Base-by-base conservation (phyloP, 2,329 filamentous ascomycete species). In the Drechslerella stenobrocha region DNA sequence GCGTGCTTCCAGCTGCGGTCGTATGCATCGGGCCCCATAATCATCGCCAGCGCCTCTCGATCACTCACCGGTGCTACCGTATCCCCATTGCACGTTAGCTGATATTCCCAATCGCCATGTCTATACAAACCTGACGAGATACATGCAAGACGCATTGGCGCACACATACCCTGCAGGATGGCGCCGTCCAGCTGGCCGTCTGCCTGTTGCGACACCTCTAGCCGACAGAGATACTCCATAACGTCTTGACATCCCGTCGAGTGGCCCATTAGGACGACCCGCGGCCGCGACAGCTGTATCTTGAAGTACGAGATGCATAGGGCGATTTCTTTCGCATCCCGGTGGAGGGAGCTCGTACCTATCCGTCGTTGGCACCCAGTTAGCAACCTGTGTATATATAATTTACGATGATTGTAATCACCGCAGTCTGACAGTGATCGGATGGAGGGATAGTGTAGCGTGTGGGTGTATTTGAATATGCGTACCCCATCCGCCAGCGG, bases 221-320 rank as follows among this genome's bases (percentile, higher is more conserved):
- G 30, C 8, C 63, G 55, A 32, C 63, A 60, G 20, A 86, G 74
- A 70, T 88, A 88, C 71, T 87, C 82, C 76, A 88, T 80, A 9
- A 84, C 79, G 73, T 87, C 85, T 75, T 88, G 86, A 71, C 83
- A 87, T 0, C 86, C 86, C 0, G 86, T 88, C 1, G 82, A 85
- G 71, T 87, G 84, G 1, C 86, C 86, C 82, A 88, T 84, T 11
- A 88, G 75, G 23, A 86, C 82, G n/a, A 88, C 75, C 55, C 83
- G 84, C 1, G 78, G 78, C 0, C 77, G 57, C 4, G 63, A 67
- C 23, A 74, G 57, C 6, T 73, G 70, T n/a, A 61, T 56, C 4
- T 76, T 75, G 72, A 83, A 80, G 69, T 82, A 82, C 1, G 73
- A 45, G 0, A 83, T 79, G 65, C 80, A 80, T 60, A 78, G 74